phyloP scores from a whole-genome alignment of 441 rosid genomes.

The Croton setiger region DNA sequence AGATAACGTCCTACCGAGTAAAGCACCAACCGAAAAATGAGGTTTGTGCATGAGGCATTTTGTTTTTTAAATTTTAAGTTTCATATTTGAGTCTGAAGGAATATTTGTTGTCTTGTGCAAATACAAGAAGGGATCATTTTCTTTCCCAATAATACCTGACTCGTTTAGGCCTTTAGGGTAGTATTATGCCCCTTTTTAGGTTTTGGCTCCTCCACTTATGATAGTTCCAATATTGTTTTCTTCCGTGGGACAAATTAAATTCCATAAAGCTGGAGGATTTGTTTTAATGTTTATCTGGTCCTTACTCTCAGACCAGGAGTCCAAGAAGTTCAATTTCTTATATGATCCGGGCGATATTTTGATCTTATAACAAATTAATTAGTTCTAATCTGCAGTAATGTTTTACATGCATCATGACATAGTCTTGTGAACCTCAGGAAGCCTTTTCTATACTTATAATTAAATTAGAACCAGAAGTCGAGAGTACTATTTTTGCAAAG shows the following conservation, averaged over 20 bases:
- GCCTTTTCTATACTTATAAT: too few species aligned
- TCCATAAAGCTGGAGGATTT: slow-evolving; percentile 25
- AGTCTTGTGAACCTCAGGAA: too few species aligned
- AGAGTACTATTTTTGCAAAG: too few species aligned
- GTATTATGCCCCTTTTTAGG: slow-evolving; percentile 25
- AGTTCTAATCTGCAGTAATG: too few species aligned
- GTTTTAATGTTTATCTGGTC: slow-evolving; percentile 20
- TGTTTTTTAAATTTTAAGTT: slow-evolving; percentile 23
- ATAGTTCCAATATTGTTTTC: slow-evolving; percentile 16
- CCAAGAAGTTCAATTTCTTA: slow-evolving; percentile 7
- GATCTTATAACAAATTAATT: too few species aligned
- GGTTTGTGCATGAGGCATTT: slow-evolving; percentile 22
- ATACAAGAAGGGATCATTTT: slow-evolving; percentile 35
- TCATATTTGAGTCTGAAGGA: slow-evolving; percentile 29
- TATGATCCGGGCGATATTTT: background rate
- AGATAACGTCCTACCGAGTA: slow-evolving; percentile 47
- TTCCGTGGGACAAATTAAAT: slow-evolving; percentile 22
- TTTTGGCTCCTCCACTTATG: slow-evolving; percentile 18
- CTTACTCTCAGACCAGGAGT: slow-evolving; percentile 2
- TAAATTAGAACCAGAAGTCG: too few species aligned
- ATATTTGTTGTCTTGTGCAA: slow-evolving; percentile 32
- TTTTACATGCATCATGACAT: too few species aligned
- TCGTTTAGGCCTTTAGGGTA: slow-evolving; percentile 34
- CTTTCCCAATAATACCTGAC: slow-evolving; percentile 49
- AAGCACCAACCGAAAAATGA: slow-evolving; percentile 55